Percentiles rank a stretch among this genome's conserved stretches.
Conservation (phyloP, 257 asterid genomes). For the Ocimum tenuiflorum region DNA sequence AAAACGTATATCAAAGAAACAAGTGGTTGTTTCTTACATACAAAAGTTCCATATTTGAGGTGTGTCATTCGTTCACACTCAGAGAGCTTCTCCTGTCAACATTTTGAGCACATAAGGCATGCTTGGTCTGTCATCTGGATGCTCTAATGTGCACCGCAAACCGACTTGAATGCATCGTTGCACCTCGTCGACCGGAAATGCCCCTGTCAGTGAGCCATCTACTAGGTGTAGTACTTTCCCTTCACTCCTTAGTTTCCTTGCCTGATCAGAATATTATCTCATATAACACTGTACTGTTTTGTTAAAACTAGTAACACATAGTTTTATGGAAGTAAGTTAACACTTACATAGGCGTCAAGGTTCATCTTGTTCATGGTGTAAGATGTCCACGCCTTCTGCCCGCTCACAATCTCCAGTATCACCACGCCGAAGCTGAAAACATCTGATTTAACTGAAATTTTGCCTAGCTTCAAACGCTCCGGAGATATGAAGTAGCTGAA, state of each 20-base stretch:
- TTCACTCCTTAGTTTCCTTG: constrained; percentile 8
- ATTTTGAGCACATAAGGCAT: constrained; percentile 10
- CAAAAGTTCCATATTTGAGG: too few species aligned
- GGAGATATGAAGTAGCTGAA: constrained; percentile 22
- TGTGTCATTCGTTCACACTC: too few species aligned
- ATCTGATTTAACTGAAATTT: constrained; percentile 16
- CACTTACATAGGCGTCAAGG: neutral
- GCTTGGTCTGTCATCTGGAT: constrained; percentile 14
- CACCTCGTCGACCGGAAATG: constrained; percentile 7
- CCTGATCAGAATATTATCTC: neutral
- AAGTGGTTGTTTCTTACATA: too few species aligned
- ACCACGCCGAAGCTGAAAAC: constrained; percentile 23
- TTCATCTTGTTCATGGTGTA: neutral
- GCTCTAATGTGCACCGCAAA: constrained; percentile 10
- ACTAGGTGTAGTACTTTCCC: constrained; percentile 13
- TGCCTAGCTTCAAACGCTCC: neutral
- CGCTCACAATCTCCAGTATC: constrained; percentile 22
- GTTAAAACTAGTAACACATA: neutral
- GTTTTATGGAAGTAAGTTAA: neutral
- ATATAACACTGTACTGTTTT: neutral
- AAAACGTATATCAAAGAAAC: too few species aligned
- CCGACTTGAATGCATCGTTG: constrained; percentile 21
- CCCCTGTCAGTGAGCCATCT: constrained; percentile 1
- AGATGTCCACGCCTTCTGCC: neutral
- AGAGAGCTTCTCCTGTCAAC: constrained; percentile 3